These are phyloP conservation scores for Gastrodia elata DNA, from an alignment of 106 monocot genomes.

Conservation along the genomic window DNA sequence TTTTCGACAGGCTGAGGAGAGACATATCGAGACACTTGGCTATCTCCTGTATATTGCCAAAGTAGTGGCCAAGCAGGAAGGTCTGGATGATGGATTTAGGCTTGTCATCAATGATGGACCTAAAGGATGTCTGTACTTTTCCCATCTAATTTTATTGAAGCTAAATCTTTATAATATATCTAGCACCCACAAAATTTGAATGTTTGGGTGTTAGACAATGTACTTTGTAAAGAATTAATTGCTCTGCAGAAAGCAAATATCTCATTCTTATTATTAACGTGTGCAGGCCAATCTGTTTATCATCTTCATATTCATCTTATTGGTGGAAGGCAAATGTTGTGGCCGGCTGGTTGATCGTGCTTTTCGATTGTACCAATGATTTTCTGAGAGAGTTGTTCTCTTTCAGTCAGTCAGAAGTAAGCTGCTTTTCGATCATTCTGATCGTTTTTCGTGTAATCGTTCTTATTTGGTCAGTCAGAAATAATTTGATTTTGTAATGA, in stretches of 20 bases:
- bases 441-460: too few relatives aligned
- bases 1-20: conserved; percentile 53
- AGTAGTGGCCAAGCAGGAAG: conserved; percentile 86
- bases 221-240: too few relatives aligned
- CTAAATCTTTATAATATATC: neutral
- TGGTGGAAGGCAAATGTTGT: conserved; percentile 90
- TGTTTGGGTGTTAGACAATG: too few relatives aligned
- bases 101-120: conserved; percentile 88
- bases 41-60: conserved; percentile 65
- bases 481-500: too few relatives aligned
- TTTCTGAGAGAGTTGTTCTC: too few relatives aligned
- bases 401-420: neutral
- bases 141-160: neutral
- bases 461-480: too few relatives aligned
- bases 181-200: too few relatives aligned
- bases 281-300: conserved; percentile 88
- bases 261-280: conserved; percentile 1
- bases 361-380: neutral
- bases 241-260: neutral
- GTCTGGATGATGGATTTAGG: conserved; percentile 74
- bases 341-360: conserved; percentile 93
- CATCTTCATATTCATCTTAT: conserved; percentile 91
- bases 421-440: neutral
- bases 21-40: conserved; percentile 68
- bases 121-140: conserved; percentile 49